A percentile compares a stretch with the other conserved stretches of the same genome.
Conservation (phyloP, 2,329 filamentous ascomycete species). For the Hymenoscyphus albidus region DNA sequence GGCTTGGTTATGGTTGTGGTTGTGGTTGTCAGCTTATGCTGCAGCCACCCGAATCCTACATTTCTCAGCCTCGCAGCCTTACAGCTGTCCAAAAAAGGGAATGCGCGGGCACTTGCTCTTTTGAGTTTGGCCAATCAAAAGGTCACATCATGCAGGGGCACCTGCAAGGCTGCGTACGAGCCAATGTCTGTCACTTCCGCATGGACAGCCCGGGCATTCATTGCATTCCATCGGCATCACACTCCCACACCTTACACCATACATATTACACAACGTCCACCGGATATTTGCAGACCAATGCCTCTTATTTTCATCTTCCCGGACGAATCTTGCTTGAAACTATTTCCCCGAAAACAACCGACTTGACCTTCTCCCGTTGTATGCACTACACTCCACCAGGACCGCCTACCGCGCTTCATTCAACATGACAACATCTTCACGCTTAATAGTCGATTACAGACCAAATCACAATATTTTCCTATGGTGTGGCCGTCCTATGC, state of each 20-base stretch:
- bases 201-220: not conserved
- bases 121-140: not conserved
- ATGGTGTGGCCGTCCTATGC: not conserved
- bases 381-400: no score
- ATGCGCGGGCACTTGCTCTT: not conserved
- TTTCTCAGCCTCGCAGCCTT: not conserved
- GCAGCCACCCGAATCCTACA: not conserved
- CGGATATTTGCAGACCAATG: not conserved
- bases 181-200: not conserved
- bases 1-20: no score
- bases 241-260: not conserved
- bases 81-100: not conserved
- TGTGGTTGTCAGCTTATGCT: not conserved
- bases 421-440: no score
- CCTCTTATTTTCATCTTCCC: not conserved
- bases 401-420: no score
- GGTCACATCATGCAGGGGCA: not conserved
- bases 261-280: not conserved
- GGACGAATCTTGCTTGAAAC: not conserved
- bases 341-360: no score
- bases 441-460: no score
- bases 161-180: not conserved
- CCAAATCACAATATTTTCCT: not conserved
- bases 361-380: no score
- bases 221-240: not conserved